Conservation (phyloP, 2,329 filamentous ascomycete genomes). For the Diaporthe sp. region DNA sequence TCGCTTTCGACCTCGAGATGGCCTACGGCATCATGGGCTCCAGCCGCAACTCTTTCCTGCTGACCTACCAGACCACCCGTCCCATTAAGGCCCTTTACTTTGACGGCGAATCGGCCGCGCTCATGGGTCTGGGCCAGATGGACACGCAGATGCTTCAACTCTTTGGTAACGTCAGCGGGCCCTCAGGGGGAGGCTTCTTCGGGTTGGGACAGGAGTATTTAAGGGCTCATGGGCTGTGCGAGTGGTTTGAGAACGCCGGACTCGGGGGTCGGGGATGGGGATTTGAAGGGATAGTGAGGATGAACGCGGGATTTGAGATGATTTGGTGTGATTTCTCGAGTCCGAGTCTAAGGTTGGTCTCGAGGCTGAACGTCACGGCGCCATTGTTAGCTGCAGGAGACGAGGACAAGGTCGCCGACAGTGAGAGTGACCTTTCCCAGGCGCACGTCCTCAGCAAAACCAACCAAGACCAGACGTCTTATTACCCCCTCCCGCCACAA, state of each 20-base stretch:
- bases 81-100: slow-evolving; percentile 60
- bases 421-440: background rate
- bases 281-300: slow-evolving; percentile 62
- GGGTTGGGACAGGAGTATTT: slow-evolving; percentile 60
- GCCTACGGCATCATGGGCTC: slow-evolving; percentile 66
- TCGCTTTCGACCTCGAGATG: slow-evolving; percentile 66
- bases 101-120: slow-evolving; percentile 62
- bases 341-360: slow-evolving; percentile 56
- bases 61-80: slow-evolving; percentile 62
- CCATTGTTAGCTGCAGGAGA: slow-evolving; percentile 49
- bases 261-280: slow-evolving; percentile 60
- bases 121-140: slow-evolving; percentile 60
- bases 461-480: slow-evolving; percentile 42
- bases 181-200: slow-evolving; percentile 45
- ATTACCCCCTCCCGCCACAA: slow-evolving; percentile 52
- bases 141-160: slow-evolving; percentile 64
- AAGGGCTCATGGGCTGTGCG: slow-evolving; percentile 60
- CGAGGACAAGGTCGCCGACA: slow-evolving; percentile 21
- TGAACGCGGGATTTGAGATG: slow-evolving; percentile 65
- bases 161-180: slow-evolving; percentile 59
- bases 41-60: slow-evolving; percentile 56
- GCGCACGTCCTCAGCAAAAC: background rate
- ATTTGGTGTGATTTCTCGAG: slow-evolving; percentile 65
- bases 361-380: slow-evolving; percentile 59
- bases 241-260: slow-evolving; percentile 55